phyloP scores from a whole-genome alignment of 106 monocot genomes.

The Dactylorhiza incarnata region DNA sequence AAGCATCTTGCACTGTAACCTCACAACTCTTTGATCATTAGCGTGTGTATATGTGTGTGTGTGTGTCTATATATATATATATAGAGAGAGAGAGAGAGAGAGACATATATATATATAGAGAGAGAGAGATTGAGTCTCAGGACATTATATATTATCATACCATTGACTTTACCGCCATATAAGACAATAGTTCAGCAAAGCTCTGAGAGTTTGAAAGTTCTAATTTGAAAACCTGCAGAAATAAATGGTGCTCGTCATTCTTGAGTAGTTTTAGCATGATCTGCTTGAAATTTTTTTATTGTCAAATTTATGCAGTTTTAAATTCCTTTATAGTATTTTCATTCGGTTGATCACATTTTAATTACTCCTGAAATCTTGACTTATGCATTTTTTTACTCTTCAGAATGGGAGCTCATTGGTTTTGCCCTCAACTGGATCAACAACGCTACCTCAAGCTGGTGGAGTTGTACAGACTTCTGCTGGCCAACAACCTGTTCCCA shows the following conservation, averaged over 20 bases:
- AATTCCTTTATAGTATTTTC: background rate
- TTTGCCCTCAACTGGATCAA: constrained; percentile 30
- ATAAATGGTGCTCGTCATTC: background rate
- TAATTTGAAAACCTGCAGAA: background rate
- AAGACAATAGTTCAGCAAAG: background rate
- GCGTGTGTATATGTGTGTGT: no score
- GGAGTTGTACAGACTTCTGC: constrained; percentile 42
- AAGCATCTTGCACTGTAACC: no score
- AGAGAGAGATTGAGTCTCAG: no score
- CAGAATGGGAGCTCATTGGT: constrained; percentile 55
- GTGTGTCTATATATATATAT: no score
- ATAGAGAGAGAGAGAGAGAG: no score
- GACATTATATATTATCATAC: background rate
- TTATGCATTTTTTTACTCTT: background rate
- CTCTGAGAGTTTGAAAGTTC: background rate
- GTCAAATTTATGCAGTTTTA: background rate
- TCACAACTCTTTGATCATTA: no score
- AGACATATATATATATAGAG: no score
- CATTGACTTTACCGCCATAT: background rate
- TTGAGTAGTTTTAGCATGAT: background rate
- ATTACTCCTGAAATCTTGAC: background rate
- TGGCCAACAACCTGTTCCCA: constrained; percentile 55
- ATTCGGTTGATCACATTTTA: background rate
- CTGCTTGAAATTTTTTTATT: background rate
- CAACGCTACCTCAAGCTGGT: constrained; percentile 34